Evolutionary conservation across 257 asterid genomes (phyloP).

Genomic region (Anisodus acutangulus): DNA sequence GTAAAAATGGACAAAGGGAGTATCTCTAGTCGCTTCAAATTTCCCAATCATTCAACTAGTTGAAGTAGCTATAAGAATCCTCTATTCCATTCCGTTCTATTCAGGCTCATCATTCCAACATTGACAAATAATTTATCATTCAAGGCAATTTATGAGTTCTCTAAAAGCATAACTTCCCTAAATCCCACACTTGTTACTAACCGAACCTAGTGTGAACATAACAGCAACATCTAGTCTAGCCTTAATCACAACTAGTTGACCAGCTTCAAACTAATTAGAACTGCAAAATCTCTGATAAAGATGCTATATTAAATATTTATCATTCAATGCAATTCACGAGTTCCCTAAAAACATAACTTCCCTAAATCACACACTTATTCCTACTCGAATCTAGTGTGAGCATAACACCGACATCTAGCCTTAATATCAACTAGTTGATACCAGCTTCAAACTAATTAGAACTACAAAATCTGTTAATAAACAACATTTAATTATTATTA

Average conservation of each 20-base stretch:
- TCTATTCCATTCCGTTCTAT: neutral
- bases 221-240: neutral
- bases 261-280: neutral
- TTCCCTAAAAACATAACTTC: neutral
- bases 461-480: neutral
- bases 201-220: conserved; percentile 5
- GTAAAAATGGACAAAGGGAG: too few species aligned
- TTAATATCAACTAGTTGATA: neutral
- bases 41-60: neutral
- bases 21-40: neutral
- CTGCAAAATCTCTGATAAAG: neutral
- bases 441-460: neutral
- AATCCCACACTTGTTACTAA: neutral
- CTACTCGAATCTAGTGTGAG: neutral
- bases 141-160: neutral
- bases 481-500: too few species aligned
- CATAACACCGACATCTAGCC: neutral
- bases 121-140: neutral
- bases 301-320: neutral
- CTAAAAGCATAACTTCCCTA: neutral
- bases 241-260: neutral
- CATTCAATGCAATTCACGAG: neutral
- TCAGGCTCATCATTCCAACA: neutral
- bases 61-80: neutral
- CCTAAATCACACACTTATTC: neutral